Conservation (phyloP, 495 filamentous ascomycete species). For the Podospora anserina region DNA sequence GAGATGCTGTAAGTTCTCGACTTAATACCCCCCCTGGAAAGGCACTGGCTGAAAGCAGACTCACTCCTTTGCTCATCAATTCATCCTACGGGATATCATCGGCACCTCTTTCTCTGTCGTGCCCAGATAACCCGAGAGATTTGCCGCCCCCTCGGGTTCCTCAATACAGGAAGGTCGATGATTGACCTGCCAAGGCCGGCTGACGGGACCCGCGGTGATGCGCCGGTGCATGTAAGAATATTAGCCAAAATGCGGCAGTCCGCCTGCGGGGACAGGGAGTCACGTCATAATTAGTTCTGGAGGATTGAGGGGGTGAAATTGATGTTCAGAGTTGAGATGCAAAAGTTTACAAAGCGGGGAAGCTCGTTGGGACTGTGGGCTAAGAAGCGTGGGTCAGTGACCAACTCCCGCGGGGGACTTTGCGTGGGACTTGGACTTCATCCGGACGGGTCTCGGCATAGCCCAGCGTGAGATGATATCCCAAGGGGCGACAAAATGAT, state of each 20-base stretch:
- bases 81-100: not conserved
- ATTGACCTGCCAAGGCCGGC: slow-evolving; percentile 21
- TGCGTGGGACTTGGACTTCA: slow-evolving; percentile 23
- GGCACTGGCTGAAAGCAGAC: not conserved
- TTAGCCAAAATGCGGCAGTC: slow-evolving; percentile 28
- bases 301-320: slow-evolving; percentile 15
- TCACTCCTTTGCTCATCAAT: not conserved
- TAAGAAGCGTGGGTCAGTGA: slow-evolving; percentile 4
- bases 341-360: slow-evolving; percentile 15
- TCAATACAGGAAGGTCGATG: slow-evolving; percentile 21
- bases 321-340: not conserved
- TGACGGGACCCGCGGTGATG: slow-evolving; percentile 11
- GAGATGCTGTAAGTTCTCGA: slow-evolving; percentile 3
- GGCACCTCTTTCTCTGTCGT: slow-evolving; percentile 15
- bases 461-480: slow-evolving; percentile 1
- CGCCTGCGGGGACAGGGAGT: slow-evolving; percentile 19
- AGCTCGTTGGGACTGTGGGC: slow-evolving; percentile 7
- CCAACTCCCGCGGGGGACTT: slow-evolving; percentile 8
- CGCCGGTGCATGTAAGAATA: slow-evolving; percentile 9
- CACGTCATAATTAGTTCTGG: slow-evolving; percentile 26
- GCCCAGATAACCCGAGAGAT: slow-evolving; percentile 8
- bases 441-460: slow-evolving; percentile 22
- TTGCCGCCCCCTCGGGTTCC: slow-evolving; percentile 28
- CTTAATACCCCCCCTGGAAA: slow-evolving; percentile 1
- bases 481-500: not conserved